phyloP scores from a whole-genome alignment of 768 basidiomycete genomes.

The Tremella yokohamensis region DNA sequence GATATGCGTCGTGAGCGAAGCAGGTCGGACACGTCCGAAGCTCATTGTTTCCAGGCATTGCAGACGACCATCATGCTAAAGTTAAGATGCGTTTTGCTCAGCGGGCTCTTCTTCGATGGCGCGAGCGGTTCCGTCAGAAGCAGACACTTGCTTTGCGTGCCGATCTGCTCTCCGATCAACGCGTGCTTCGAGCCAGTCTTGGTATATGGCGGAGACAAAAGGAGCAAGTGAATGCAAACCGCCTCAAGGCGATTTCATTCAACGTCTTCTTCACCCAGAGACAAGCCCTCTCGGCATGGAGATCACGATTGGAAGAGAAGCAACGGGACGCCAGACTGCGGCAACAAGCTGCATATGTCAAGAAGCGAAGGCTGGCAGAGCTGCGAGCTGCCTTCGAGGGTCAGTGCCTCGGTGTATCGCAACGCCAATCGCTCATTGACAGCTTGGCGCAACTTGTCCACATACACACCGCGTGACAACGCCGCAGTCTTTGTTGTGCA shows the following conservation, averaged over 20 bases:
- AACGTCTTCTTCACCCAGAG: slow-evolving; percentile 34
- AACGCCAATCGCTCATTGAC: background rate
- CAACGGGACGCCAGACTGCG: background rate
- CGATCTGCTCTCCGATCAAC: slow-evolving; percentile 14
- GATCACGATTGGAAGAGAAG: slow-evolving; percentile 4
- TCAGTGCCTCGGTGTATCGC: background rate
- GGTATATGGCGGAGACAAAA: too few species aligned
- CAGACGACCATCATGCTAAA: too few species aligned
- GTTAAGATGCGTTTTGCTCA: too few species aligned
- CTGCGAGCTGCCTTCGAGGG: slow-evolving; percentile 19
- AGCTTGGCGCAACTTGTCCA: slow-evolving; percentile 4
- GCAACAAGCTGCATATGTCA: slow-evolving; percentile 16
- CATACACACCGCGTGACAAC: background rate
- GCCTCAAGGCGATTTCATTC: slow-evolving; percentile 27
- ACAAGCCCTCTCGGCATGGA: slow-evolving; percentile 26
- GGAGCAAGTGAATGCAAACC: too few species aligned
- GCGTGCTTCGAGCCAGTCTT: too few species aligned
- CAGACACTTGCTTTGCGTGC: too few species aligned
- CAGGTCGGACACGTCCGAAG: too few species aligned
- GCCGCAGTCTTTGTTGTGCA: background rate
- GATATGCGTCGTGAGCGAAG: too few species aligned
- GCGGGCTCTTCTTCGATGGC: too few species aligned
- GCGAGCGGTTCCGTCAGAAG: too few species aligned
- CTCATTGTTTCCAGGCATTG: too few species aligned
- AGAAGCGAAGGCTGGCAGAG: slow-evolving; percentile 11